phyloP scores from a whole-genome alignment of 257 asterid genomes.

The Gentiana dahurica region DNA sequence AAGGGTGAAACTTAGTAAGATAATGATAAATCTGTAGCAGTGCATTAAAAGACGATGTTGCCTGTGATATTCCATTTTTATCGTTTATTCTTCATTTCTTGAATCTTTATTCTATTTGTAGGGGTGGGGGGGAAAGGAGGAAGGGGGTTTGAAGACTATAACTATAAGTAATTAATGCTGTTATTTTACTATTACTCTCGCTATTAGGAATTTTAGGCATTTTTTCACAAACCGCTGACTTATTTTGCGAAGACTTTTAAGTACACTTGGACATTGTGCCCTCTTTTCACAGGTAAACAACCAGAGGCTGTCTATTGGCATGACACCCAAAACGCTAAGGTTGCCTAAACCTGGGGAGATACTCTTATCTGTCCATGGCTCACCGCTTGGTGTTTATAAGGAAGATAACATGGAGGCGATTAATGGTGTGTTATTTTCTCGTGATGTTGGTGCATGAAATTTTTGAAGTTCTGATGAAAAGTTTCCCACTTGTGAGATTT shows the following conservation, averaged over 20 bases:
- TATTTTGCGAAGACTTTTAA: too few species aligned
- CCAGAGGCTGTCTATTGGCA: constrained; percentile 58
- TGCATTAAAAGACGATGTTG: not conserved
- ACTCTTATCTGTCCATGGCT: constrained; percentile 86
- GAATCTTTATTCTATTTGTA: not conserved
- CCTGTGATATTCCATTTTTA: not conserved
- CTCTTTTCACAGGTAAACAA: constrained; percentile 35
- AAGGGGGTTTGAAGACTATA: not conserved
- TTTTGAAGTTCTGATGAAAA: too few species aligned
- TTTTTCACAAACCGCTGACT: too few species aligned
- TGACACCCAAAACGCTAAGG: constrained; percentile 71
- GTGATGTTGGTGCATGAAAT: not conserved
- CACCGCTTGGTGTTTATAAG: constrained; percentile 84
- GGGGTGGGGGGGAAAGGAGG: not conserved
- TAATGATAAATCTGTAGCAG: not conserved
- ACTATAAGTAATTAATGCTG: too few species aligned
- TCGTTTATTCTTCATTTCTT: not conserved
- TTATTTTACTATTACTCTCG: too few species aligned
- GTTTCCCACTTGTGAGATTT: too few species aligned
- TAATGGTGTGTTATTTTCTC: constrained; percentile 37
- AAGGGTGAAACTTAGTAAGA: not conserved
- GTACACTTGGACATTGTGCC: too few species aligned
- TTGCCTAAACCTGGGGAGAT: constrained; percentile 79
- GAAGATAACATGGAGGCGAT: constrained; percentile 95
- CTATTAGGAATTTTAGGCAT: too few species aligned